These are phyloP conservation scores for Moringa oleifera DNA, from an alignment of 345 rosid genomes.

Conservation along the genomic window DNA sequence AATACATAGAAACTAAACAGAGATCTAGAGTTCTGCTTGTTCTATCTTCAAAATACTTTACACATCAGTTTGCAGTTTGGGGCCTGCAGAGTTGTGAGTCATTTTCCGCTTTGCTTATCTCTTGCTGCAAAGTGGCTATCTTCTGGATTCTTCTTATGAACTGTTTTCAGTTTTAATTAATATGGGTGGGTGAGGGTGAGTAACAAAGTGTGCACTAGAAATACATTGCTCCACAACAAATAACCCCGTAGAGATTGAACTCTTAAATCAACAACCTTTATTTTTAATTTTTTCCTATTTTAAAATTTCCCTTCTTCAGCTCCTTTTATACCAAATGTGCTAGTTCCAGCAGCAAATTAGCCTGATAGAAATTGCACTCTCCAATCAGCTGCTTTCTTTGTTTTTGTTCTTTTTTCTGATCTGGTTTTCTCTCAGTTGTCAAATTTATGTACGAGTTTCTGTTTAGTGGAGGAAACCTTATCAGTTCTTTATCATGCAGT, in stretches of 20 bases:
- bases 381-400: too few relatives aligned
- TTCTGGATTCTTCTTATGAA: not conserved
- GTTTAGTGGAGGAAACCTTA: too few relatives aligned
- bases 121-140: too few relatives aligned
- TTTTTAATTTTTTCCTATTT: not conserved
- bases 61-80: not conserved
- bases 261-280: not conserved
- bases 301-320: too few relatives aligned
- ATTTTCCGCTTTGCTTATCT: too few relatives aligned
- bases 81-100: conserved; percentile 5
- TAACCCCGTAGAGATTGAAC: not conserved
- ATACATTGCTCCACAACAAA: not conserved
- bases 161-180: not conserved
- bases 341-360: too few relatives aligned
- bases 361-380: too few relatives aligned
- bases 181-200: not conserved
- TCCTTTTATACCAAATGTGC: too few relatives aligned
- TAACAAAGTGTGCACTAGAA: not conserved
- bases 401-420: too few relatives aligned
- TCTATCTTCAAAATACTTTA: not conserved
- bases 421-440: too few relatives aligned
- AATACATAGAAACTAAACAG: conserved; percentile 7
- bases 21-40: not conserved
- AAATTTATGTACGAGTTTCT: not conserved
- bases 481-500: conserved; percentile 37